Percentiles rank a stretch among this genome's conserved stretches.
Conservation (phyloP, 2,329 filamentous ascomycete species). For the Rachicladosporium sp. region DNA sequence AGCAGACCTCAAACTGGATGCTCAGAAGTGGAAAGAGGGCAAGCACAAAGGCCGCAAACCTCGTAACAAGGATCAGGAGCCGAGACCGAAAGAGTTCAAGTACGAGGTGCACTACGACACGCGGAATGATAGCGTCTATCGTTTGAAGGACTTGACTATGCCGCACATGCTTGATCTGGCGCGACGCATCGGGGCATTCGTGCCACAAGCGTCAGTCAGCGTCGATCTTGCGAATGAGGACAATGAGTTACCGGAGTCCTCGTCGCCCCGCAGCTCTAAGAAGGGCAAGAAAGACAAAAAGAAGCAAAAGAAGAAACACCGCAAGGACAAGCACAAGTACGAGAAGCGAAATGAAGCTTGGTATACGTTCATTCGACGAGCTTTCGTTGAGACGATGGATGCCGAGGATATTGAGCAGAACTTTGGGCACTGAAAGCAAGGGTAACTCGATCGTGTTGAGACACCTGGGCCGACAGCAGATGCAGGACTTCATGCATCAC, state of each 20-base stretch:
- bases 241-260: conserved; percentile 16
- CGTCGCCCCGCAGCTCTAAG: conserved; percentile 16
- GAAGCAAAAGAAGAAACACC: conserved; percentile 21
- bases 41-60: conserved; percentile 49
- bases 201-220: conserved; percentile 21
- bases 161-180: conserved; percentile 70
- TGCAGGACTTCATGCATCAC: too few relatives aligned
- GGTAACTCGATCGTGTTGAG: too few relatives aligned
- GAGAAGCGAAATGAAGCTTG: conserved; percentile 54
- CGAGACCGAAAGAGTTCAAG: conserved; percentile 51
- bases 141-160: conserved; percentile 72
- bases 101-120: conserved; percentile 85
- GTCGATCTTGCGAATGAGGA: conserved; percentile 20
- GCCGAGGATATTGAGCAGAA: conserved; percentile 48
- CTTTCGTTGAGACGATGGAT: conserved; percentile 64
- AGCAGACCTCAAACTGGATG: conserved; percentile 20
- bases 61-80: conserved; percentile 34
- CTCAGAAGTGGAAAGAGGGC: conserved; percentile 47
- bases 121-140: conserved; percentile 60
- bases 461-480: too few relatives aligned
- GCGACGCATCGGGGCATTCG: conserved; percentile 55
- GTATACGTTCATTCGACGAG: conserved; percentile 64
- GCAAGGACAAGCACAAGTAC: conserved; percentile 35
- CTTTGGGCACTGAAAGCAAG: conserved; percentile 17
- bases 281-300: conserved; percentile 21